A percentile compares a stretch with the other conserved stretches of the same genome.
phyloP scores from a whole-genome alignment of 768 basidiomycete genomes.

The Agaricus subrufescens region DNA sequence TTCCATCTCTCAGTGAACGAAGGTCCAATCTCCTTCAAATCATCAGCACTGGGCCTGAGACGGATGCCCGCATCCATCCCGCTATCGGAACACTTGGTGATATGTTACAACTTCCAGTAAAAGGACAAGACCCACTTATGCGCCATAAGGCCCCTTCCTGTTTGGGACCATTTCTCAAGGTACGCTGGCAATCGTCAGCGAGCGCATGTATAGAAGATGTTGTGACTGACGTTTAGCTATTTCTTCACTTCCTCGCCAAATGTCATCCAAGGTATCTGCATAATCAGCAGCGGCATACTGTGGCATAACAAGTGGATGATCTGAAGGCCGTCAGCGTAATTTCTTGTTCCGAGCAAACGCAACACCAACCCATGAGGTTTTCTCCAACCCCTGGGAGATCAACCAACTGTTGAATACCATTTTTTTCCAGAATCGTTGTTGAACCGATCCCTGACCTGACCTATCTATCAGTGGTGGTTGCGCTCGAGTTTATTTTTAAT shows the following conservation, averaged over 20 bases:
- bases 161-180: conserved; percentile 23
- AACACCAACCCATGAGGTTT: conserved; percentile 46
- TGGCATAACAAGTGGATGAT: conserved; percentile 33
- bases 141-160: conserved; percentile 45
- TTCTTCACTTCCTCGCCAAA: conserved; percentile 35
- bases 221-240: conserved; percentile 33
- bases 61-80: conserved; percentile 53
- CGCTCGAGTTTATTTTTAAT: background rate
- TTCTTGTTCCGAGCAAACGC: background rate
- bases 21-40: conserved; percentile 45
- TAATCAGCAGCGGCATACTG: conserved; percentile 41
- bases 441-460: conserved; percentile 52
- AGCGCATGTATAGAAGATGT: no score
- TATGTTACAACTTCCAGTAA: no score
- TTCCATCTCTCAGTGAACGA: conserved; percentile 47
- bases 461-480: background rate
- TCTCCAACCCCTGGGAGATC: conserved; percentile 78
- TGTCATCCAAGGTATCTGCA: conserved; percentile 43
- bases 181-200: conserved; percentile 5
- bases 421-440: conserved; percentile 29
- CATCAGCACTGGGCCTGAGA: conserved; percentile 44
- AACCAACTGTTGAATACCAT: conserved; percentile 40
- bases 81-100: conserved; percentile 23
- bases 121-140: conserved; percentile 38
- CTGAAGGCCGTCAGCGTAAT: conserved; percentile 18